Percentiles rank a stretch among this genome's conserved stretches.
phyloP scores from a whole-genome alignment of 2,329 filamentous ascomycete species.

The Trichoderma guizhouense region DNA sequence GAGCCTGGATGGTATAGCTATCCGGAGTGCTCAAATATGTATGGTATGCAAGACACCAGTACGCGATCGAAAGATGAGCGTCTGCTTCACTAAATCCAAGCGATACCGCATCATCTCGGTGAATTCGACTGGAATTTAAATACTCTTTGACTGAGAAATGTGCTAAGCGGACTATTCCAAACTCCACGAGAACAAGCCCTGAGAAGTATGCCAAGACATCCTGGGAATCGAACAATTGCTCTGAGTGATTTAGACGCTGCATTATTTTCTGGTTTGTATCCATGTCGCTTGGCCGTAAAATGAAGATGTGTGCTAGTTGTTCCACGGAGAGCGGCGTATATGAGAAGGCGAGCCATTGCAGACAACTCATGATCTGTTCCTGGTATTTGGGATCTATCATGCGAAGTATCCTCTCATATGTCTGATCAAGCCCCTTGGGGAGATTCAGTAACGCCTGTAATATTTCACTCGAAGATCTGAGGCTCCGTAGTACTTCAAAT shows the following conservation, averaged over 20 bases:
- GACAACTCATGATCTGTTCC: background rate
- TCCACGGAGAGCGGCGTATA: background rate
- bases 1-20: background rate
- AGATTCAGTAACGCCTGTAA: background rate
- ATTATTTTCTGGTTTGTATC: background rate
- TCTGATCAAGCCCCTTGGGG: slow-evolving; percentile 9
- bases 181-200: background rate
- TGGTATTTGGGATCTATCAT: background rate
- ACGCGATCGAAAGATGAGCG: slow-evolving; percentile 5
- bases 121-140: background rate
- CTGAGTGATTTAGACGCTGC: background rate
- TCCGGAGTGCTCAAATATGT: background rate
- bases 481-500: background rate
- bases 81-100: background rate
- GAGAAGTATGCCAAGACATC: slow-evolving; percentile 2
- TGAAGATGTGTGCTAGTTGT: background rate
- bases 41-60: slow-evolving; percentile 2
- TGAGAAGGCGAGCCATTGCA: slow-evolving; percentile 17
- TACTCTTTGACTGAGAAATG: slow-evolving; percentile 18
- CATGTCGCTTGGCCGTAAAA: background rate
- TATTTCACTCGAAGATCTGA: background rate
- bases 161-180: background rate
- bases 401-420: slow-evolving; percentile 7
- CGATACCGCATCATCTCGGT: background rate
- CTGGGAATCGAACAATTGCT: background rate